Base-by-base conservation (phyloP, 176 grass and related monocot species). In the Avena eriantha region DNA sequence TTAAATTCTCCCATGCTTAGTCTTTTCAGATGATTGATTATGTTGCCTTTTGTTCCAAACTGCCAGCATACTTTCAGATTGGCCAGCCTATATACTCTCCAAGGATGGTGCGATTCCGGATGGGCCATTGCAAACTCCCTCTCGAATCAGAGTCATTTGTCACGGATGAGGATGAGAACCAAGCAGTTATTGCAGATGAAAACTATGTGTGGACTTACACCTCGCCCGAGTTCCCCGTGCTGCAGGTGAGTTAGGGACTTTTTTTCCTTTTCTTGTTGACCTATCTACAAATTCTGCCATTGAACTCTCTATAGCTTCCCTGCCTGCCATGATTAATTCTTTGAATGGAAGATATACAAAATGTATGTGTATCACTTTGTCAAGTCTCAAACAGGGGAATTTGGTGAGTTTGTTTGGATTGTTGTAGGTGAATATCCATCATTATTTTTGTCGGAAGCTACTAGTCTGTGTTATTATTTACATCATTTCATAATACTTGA, bases 191-290 rank as follows among this genome's bases (percentile, higher is more conserved):
- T n/a, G 83, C 66, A 64, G 82, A 92, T 57, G 84, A 98, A 26
- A 94, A 93, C 73, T 96, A 94, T 29, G 23, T 82, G 14, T 98
- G 93, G 96, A 93, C 82, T 18, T 98, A 98, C 79, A 91, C 87
- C 17, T 98, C 96, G 11, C 93, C 93, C 22, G 89, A 92, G 64
- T 96, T 91, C 83, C 88, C 86, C 19, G 93, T 98, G 92, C 26
- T 85, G n/a, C 93, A 94, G 92, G 96, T 92, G 45, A 89, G 83
- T 76, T 73, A 19, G 5, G 29, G 3, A 8, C 50, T 46, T 81
- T 19, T 64, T 41, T 34, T 23, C 48, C 23, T 34, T 73, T 19
- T 57, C 2, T 58, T 50, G 17, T 63, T 87, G 69, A 76, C 34
- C 29, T 35, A 56, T 79, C 21, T 35, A 74, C 21, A 84, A 35